Conservation (phyloP, 2,329 filamentous ascomycete species). For the Sarocladium brachiariae region DNA sequence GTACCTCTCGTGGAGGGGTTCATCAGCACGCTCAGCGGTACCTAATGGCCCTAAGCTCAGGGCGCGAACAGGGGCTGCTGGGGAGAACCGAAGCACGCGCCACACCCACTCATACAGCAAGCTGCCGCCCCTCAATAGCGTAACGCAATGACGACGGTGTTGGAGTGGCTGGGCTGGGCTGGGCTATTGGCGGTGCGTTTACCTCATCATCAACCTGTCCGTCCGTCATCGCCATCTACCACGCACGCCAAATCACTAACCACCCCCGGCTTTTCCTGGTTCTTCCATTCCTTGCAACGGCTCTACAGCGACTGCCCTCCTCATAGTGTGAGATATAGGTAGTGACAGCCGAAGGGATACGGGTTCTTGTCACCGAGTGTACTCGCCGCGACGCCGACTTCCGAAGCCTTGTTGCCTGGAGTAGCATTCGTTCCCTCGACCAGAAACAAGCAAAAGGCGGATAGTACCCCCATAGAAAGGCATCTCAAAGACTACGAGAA, state of each 20-base stretch:
- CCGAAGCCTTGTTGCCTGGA: background rate
- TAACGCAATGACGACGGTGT: slow-evolving; percentile 4
- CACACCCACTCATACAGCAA: background rate
- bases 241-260: background rate
- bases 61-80: background rate
- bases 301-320: background rate
- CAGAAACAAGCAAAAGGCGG: background rate
- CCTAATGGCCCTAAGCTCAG: background rate
- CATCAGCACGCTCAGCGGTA: too few relatives aligned
- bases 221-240: background rate
- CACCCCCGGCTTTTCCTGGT: background rate
- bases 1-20: too few relatives aligned
- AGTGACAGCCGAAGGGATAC: too few relatives aligned
- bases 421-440: background rate
- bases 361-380: too few relatives aligned
- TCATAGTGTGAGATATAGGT: too few relatives aligned
- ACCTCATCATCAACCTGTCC: background rate
- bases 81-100: background rate
- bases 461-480: background rate
- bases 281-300: background rate
- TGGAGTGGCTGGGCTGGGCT: slow-evolving; percentile 5
- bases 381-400: background rate
- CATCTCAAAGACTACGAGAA: too few relatives aligned
- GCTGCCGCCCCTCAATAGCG: background rate
- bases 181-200: background rate